phyloP scores from a whole-genome alignment of 805 yeast genomes.

The Nakazawaea anatomiae region DNA sequence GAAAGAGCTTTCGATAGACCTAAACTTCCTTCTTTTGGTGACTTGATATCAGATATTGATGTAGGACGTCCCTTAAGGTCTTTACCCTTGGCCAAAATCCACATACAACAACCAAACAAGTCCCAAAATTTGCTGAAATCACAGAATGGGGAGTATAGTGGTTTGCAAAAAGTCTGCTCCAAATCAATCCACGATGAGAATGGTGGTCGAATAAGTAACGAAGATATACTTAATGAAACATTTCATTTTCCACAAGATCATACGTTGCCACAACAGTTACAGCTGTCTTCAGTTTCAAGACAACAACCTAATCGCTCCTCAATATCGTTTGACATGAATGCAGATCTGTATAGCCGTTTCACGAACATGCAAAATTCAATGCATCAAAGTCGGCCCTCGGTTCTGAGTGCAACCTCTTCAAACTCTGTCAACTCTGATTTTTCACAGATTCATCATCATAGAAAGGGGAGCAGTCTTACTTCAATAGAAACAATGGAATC shows the following conservation, averaged over 20 bases:
- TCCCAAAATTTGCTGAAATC: no score
- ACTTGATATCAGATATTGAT: neutral
- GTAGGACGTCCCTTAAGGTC: neutral
- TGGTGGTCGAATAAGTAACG: no score
- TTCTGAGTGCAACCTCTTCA: neutral
- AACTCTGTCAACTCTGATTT: neutral
- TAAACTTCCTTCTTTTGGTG: neutral
- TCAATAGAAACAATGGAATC: neutral
- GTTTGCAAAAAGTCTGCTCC: no score
- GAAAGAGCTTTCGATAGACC: neutral
- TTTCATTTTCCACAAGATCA: no score
- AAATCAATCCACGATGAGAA: no score
- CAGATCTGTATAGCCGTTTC: neutral
- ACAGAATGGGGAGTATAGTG: no score
- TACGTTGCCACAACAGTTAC: no score
- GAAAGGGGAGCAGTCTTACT: neutral
- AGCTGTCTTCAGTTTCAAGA: no score
- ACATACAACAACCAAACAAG: no score
- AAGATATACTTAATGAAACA: no score
- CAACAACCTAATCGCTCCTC: no score
- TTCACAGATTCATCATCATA: neutral
- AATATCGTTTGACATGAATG: neutral
- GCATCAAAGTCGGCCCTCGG: neutral
- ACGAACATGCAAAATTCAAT: neutral
- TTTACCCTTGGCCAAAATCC: neutral